phyloP scores from a whole-genome alignment of 2,329 filamentous ascomycete genomes.

The Aspergillus brasiliensis region DNA sequence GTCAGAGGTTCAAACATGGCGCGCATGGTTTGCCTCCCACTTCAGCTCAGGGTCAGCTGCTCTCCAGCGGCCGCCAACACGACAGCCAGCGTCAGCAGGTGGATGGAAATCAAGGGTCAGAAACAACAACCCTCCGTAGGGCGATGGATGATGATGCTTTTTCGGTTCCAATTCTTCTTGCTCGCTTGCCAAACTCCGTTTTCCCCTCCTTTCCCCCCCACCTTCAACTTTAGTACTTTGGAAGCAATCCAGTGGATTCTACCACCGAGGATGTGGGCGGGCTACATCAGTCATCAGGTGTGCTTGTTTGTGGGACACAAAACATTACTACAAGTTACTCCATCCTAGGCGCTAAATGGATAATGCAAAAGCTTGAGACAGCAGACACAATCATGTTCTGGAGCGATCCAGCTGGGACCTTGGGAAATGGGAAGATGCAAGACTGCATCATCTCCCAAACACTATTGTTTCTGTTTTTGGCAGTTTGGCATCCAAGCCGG shows the following conservation, averaged over 20 bases:
- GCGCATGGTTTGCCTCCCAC: background rate
- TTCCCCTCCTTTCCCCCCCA: background rate
- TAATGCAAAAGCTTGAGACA: constrained; percentile 9
- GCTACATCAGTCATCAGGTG: background rate
- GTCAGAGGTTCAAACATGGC: background rate
- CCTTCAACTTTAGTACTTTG: background rate
- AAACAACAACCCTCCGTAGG: background rate
- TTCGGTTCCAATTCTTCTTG: background rate
- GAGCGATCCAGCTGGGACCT: constrained; percentile 5
- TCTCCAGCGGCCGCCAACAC: background rate
- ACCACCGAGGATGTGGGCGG: too few relatives aligned
- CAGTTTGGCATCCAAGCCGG: constrained; percentile 13
- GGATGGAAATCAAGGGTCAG: background rate
- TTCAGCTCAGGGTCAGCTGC: constrained; percentile 5
- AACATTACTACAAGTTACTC: too few relatives aligned
- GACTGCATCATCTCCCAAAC: constrained; percentile 17
- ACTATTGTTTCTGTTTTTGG: constrained; percentile 23
- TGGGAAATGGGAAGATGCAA: constrained; percentile 6
- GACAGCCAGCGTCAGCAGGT: constrained; percentile 1
- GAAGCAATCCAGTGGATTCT: too few relatives aligned
- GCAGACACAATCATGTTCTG: constrained; percentile 1
- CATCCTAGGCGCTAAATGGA: background rate
- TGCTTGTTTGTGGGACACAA: background rate
- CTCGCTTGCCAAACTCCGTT: background rate
- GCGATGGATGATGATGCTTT: background rate